phyloP scores from a whole-genome alignment of 2,329 filamentous ascomycete species.

The Aspergillus japonicus region DNA sequence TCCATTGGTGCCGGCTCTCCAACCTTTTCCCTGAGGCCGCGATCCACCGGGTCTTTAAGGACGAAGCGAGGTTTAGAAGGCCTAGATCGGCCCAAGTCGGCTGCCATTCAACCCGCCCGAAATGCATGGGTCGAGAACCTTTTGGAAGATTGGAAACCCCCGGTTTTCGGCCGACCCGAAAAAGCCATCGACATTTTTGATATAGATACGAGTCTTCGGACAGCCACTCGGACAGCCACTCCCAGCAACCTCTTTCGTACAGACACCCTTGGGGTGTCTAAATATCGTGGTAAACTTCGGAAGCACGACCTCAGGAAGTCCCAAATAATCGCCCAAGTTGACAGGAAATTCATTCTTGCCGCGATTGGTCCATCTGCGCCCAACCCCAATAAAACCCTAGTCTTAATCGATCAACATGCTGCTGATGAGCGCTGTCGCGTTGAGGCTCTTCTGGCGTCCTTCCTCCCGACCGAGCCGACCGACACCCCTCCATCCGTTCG shows the following conservation, averaged over 20 bases:
- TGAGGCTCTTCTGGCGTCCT: conserved; percentile 63
- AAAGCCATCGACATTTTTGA: conserved; percentile 42
- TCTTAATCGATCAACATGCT: conserved; percentile 90
- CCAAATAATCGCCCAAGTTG: conserved; percentile 75
- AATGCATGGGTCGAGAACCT: conserved; percentile 61
- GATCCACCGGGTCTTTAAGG: conserved; percentile 18
- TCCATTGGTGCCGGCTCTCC: conserved; percentile 20
- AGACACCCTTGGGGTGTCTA: conserved; percentile 25
- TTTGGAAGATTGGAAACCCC: conserved; percentile 70
- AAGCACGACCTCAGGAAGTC: conserved; percentile 61
- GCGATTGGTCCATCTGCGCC: conserved; percentile 48
- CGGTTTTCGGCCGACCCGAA: conserved; percentile 62
- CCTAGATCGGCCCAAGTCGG: conserved; percentile 19
- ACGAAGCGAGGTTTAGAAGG: conserved; percentile 6
- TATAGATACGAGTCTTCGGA: conserved; percentile 20
- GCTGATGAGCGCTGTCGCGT: conserved; percentile 85
- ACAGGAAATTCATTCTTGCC: conserved; percentile 82
- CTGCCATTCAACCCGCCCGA: conserved; percentile 10
- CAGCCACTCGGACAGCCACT: conserved; percentile 23
- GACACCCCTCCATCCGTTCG: not conserved
- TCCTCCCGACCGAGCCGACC: not conserved
- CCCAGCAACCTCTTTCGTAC: conserved; percentile 24
- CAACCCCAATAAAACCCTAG: conserved; percentile 47
- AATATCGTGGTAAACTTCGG: conserved; percentile 52
- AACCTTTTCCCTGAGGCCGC: conserved; percentile 14